Conservation (phyloP, 495 filamentous ascomycete genomes). For the Penicillium silybi region DNA sequence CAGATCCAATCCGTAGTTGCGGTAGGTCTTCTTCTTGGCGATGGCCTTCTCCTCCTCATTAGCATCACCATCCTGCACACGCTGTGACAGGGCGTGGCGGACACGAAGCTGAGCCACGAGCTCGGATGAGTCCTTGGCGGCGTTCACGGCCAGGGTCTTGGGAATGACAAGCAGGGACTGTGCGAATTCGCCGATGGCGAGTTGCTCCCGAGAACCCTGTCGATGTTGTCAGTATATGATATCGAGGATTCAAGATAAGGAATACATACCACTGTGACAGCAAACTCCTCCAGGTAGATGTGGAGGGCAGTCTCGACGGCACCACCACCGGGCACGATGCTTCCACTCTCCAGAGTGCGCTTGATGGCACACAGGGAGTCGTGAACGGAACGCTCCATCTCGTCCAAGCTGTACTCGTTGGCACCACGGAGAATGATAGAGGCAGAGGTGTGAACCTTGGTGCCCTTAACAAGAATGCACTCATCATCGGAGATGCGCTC, state of each 20-base stretch:
- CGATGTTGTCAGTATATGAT: conserved; percentile 13
- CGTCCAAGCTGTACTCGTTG: conserved; percentile 96
- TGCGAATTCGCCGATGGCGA: conserved; percentile 96
- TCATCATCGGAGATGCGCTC: conserved; percentile 98
- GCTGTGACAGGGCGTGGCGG: conserved; percentile 90
- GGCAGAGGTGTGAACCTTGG: conserved; percentile 86
- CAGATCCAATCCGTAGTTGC: conserved; percentile 95
- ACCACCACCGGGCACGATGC: conserved; percentile 93
- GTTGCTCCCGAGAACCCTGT: conserved; percentile 89
- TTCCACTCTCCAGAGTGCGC: conserved; percentile 93
- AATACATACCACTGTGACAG: conserved; percentile 78
- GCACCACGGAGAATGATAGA: conserved; percentile 95
- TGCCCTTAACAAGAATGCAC: conserved; percentile 95
- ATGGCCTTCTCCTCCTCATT: conserved; percentile 83
- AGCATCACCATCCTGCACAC: conserved; percentile 73
- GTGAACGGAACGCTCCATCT: conserved; percentile 98
- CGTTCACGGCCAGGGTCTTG: conserved; percentile 95
- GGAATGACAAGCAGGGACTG: conserved; percentile 91
- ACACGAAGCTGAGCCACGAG: conserved; percentile 93
- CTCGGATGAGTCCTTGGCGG: conserved; percentile 91
- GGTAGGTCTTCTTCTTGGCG: conserved; percentile 92
- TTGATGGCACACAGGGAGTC: conserved; percentile 96
- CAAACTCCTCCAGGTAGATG: conserved; percentile 99
- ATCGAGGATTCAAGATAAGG: background rate
- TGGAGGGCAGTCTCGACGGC: conserved; percentile 98